Base-by-base conservation (phyloP, 495 filamentous ascomycete species). In the Terfezia boudieri region DNA sequence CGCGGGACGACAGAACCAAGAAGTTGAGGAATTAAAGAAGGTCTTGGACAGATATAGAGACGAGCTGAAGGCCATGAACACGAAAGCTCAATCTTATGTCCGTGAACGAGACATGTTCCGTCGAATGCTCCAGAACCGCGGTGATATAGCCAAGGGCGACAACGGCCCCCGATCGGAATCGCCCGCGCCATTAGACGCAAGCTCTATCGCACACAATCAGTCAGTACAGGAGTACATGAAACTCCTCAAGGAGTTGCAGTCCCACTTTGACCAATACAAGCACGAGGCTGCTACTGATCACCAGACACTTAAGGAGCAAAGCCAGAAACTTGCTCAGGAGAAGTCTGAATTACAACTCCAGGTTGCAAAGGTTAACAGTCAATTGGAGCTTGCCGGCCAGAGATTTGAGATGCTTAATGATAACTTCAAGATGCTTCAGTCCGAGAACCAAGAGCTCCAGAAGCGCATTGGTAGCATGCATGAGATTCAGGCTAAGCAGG, bases 21-120 rank as follows among this genome's bases (percentile, higher is more conserved):
- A 75, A 82, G 73, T 74, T 49, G 67, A 72, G 22, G 53, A 57
- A 26, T 54, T 65, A 12, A 58, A 60, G 53, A 53, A 53, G 43
- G 57, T 56, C 5, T 49, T 65, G 12, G 60, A 61, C 52, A 68
- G 68, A 17, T 70, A 78, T 53, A 72, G 71, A 55, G 77, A 78
- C 37, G 89, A 95, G 61, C 73, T 94, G 37, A 74, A 82, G 57
- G 80, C 81, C 36, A 76, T 90, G 50, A 73, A 81, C 4, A 77
- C 82, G 10, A 62, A 61, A 26, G 82, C 84, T 36, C 81, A 94
- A 71, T 93, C 86, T 67, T 93, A 93, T 59, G 83, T 89, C 51
- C 84, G 84, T 63, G 90, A 99, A 69, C 78, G 90, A 37, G 88
- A 99, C 61, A 95, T 94, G 75, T 95, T 94, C 79, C 78, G 86